Evolutionary conservation across 179 eudicot genomes (phyloP).

Genomic region (Nepenthes alata): DNA sequence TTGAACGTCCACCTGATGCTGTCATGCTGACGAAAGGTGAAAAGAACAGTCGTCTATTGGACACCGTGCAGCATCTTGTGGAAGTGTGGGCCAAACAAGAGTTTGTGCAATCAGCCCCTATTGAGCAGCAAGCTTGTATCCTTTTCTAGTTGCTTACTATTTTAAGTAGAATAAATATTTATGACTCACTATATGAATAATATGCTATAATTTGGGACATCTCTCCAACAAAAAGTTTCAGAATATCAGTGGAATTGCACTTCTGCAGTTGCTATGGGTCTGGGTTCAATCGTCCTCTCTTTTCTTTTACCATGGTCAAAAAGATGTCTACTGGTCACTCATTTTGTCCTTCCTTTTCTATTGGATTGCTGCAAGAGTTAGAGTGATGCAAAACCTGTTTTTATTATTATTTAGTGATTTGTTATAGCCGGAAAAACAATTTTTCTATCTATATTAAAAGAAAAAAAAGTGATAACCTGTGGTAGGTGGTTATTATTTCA

Average conservation of each 20-base stretch:
- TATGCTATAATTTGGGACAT: too few relatives aligned
- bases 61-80: constrained; percentile 46
- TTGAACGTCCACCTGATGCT: constrained; percentile 44
- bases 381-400: too few relatives aligned
- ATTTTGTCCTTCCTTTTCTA: too few relatives aligned
- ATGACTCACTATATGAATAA: too few relatives aligned
- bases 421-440: too few relatives aligned
- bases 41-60: constrained; percentile 27
- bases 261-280: neutral
- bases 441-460: neutral
- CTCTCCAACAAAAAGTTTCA: too few relatives aligned
- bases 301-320: too few relatives aligned
- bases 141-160: constrained; percentile 13
- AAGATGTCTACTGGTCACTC: too few relatives aligned
- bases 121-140: constrained; percentile 95
- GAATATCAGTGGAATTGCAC: neutral
- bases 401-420: too few relatives aligned
- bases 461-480: neutral
- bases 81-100: constrained; percentile 70
- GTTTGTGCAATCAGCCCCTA: constrained; percentile 69
- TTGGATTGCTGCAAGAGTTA: too few relatives aligned
- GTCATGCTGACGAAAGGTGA: constrained; percentile 28
- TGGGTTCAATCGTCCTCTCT: neutral
- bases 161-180: neutral
- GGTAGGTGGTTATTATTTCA: too few relatives aligned